Evolutionary conservation across 768 basidiomycete genomes (phyloP).

Genomic region (Boletus barrowsii): DNA sequence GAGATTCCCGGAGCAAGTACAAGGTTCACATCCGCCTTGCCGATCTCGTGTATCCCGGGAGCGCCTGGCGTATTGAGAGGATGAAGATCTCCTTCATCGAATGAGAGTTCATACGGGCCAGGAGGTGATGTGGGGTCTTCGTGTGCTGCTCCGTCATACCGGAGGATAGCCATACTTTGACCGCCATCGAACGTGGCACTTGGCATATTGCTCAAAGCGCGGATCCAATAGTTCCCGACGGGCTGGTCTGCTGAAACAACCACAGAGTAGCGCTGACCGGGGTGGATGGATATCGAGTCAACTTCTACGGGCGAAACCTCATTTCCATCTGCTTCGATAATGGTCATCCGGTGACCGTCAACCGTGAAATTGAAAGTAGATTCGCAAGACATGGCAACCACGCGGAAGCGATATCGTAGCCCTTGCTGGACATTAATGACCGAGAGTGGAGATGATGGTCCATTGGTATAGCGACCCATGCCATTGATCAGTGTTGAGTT

Average conservation of each 20-base stretch:
- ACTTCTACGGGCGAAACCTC: neutral
- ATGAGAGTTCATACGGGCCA: conserved; percentile 25
- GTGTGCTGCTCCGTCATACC: conserved; percentile 42
- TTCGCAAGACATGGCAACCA: conserved; percentile 49
- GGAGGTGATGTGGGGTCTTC: conserved; percentile 44
- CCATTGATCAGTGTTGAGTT: conserved; percentile 54
- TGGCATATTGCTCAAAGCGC: neutral
- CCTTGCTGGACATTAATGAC: conserved; percentile 42
- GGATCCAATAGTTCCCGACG: conserved; percentile 14
- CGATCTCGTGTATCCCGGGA: conserved; percentile 36
- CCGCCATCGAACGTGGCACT: conserved; percentile 31
- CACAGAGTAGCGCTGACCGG: conserved; percentile 27
- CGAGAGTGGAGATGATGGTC: conserved; percentile 38
- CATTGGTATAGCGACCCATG: conserved; percentile 43
- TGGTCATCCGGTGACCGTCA: neutral
- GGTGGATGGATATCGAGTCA: neutral
- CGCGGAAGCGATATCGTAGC: conserved; percentile 50
- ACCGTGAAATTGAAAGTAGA: conserved; percentile 5
- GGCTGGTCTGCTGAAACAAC: conserved; percentile 24
- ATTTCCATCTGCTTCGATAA: neutral
- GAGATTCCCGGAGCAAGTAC: conserved; percentile 13
- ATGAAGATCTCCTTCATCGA: conserved; percentile 41
- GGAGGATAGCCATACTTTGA: conserved; percentile 48
- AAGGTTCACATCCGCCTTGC: conserved; percentile 40
- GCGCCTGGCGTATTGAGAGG: conserved; percentile 29